Evolutionary conservation across 106 monocot genomes (phyloP), one percentile per base, ranked within the genome.

Genomic region (Phalaenopsis aphrodite): DNA sequence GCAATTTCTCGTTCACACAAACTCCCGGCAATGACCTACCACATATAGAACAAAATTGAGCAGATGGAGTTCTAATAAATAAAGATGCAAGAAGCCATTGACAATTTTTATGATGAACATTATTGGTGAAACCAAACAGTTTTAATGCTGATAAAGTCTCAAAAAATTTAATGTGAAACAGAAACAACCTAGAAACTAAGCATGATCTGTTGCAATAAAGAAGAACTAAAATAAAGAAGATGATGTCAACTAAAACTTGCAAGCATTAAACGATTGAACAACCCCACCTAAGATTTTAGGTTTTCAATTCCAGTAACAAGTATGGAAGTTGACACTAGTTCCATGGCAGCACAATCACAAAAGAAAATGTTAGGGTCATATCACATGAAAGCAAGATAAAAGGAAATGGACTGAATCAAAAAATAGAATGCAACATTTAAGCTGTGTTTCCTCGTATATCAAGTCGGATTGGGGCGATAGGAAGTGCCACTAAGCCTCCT

Each of bases 1-100:
- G 82, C 82, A 49, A 82, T 76, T 82, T 82, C 82, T 76, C 77
- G 76, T 77, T 82, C 82, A 42, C 75, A 82, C 76, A 82, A 77
- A 65, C 65, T 82, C 76, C 77, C 82, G 36, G 82, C 82, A 77
- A 82, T 82, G 37, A 82, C 82, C 82, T 82, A 76, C n/a, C 64
- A 61, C 68, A 55, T 55, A 39, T 68, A 42, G 23, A 64, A 75
- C n/a, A n/a, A n/a, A n/a, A n/a, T n/a, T n/a, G n/a, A n/a, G n/a
- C n/a, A n/a, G n/a, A n/a, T n/a, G n/a, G n/a, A n/a, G n/a, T n/a
- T n/a, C n/a, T n/a, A n/a, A 3, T 68, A 68, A 37, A 37, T 18
- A 68, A 68, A 68, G 12, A 68, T 68, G 68, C 61, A 61, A 61
- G 61, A 61, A 61, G n/a, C 61, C 5, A 7, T n/a, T 61, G 61